Conservation (phyloP, 768 basidiomycete species). For the Russula dissimulans region DNA sequence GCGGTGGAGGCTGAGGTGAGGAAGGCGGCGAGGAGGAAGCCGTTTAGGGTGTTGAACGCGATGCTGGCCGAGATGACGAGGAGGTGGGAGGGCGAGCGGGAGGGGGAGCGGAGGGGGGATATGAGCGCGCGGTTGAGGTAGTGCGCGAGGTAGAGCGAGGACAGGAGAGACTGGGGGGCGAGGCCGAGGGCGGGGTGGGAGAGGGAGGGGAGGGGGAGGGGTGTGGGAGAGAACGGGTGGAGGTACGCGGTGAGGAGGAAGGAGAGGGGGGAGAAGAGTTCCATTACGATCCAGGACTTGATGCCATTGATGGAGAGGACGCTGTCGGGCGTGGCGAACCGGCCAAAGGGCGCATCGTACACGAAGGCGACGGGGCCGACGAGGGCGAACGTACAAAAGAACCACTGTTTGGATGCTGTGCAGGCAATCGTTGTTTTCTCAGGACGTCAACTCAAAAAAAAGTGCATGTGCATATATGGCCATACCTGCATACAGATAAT, state of each 20-base stretch:
- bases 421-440: background rate
- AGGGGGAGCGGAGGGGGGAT: slow-evolving; percentile 72
- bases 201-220: slow-evolving; percentile 27
- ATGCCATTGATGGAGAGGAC: slow-evolving; percentile 45
- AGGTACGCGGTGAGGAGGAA: slow-evolving; percentile 44
- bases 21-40: slow-evolving; percentile 58
- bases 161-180: slow-evolving; percentile 33
- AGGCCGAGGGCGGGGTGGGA: slow-evolving; percentile 29
- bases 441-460: background rate
- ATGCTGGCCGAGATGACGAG: slow-evolving; percentile 46
- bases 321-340: slow-evolving; percentile 48
- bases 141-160: slow-evolving; percentile 56
- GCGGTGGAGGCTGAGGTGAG: slow-evolving; percentile 49
- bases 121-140: slow-evolving; percentile 78
- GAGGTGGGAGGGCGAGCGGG: slow-evolving; percentile 67
- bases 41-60: slow-evolving; percentile 67
- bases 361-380: slow-evolving; percentile 34
- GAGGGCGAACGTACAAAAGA: slow-evolving; percentile 2
- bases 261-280: slow-evolving; percentile 48
- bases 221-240: slow-evolving; percentile 36
- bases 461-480: no score
- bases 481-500: slow-evolving; percentile 14
- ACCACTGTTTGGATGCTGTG: slow-evolving; percentile 12
- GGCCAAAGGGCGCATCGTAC: slow-evolving; percentile 73
- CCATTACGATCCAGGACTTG: slow-evolving; percentile 71